These are phyloP conservation scores for Bruguiera parviflora DNA, from an alignment of 345 rosid species.

Conservation along the genomic window DNA sequence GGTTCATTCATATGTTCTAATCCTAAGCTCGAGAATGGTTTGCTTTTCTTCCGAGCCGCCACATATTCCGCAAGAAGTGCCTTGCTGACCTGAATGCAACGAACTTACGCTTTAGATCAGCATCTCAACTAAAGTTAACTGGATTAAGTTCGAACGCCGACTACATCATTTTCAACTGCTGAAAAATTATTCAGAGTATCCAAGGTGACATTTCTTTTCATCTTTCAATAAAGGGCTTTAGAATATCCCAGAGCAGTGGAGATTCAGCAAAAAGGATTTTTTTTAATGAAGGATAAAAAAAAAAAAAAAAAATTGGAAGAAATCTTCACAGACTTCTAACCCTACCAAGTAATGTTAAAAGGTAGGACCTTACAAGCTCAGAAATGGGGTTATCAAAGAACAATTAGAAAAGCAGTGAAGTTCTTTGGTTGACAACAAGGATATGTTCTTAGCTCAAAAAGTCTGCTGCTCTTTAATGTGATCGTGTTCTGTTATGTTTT, in stretches of 20 bases:
- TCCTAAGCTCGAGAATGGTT: constrained; percentile 65
- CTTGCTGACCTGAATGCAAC: constrained; percentile 71
- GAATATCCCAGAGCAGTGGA: neutral
- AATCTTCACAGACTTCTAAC: too few relatives aligned
- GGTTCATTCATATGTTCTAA: constrained; percentile 82
- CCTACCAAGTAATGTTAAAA: too few relatives aligned
- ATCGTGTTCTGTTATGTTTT: too few relatives aligned
- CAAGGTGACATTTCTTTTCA: neutral
- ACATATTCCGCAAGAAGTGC: constrained; percentile 78
- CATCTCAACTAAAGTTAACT: neutral
- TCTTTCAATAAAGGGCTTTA: neutral
- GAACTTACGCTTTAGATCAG: constrained; percentile 3
- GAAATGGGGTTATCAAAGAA: too few relatives aligned
- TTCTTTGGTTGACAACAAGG: too few relatives aligned
- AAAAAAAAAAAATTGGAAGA: too few relatives aligned
- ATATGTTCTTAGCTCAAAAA: too few relatives aligned
- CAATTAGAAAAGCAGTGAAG: too few relatives aligned
- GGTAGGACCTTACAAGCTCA: too few relatives aligned
- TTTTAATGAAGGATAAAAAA: too few relatives aligned
- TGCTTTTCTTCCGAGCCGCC: constrained; percentile 58
- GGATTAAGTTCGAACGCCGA: neutral
- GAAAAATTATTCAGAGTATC: neutral
- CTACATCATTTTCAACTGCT: neutral
- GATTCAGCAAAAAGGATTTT: too few relatives aligned
- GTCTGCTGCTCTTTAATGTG: too few relatives aligned